Base-by-base conservation (phyloP, 176 grass and related monocot genomes). In the Bolboschoenus planiculmis region DNA sequence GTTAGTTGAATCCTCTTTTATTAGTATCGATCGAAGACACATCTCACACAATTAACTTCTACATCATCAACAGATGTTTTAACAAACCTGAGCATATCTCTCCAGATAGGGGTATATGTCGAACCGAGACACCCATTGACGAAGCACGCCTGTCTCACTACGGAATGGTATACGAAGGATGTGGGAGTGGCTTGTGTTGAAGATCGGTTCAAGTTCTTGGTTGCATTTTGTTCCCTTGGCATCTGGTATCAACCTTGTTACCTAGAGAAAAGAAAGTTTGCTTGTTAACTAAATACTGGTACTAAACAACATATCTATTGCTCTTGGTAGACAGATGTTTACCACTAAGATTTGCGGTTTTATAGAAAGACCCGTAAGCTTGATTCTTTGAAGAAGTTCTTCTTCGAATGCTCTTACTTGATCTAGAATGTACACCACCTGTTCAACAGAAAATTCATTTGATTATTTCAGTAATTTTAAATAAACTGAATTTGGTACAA, bases 311-410 rank as follows among this genome's bases (percentile, higher is more conserved):
- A 71, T 56, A 48, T 81, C 15, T 34, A 10, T 36, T 16, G 53
- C 23, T 37, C 70, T 5, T 26, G 51, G 26, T 40, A 20, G 36
- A 67, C 35, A 51, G 21, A 82, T 83, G 56, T 47, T 83, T 95
- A 95, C 96, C 96, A 99, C 96, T 84, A 99, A 89, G 87, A 99
- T 99, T 84, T 85, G 91, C 24, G 96, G 96, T 81, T 85, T 93
- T 29, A 93, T 78, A 5, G 84, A 46, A 91, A 99, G 56, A 76
- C 96, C 96, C 89, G 91, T 91, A 71, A 84, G 90, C 79, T 91
- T 95, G 89, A 95, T 99, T 79, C 96, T 90, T 34, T 89, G 89
- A 48, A 99, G 82, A 77, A 99, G 58, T 76, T 99, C 96, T 61
- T 99, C 92, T 88, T 99, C 96, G 26, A 99, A 86, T 55, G 92